These are phyloP conservation scores for Avicennia marina DNA, from an alignment of 257 asterid species.

Conservation along the genomic window DNA sequence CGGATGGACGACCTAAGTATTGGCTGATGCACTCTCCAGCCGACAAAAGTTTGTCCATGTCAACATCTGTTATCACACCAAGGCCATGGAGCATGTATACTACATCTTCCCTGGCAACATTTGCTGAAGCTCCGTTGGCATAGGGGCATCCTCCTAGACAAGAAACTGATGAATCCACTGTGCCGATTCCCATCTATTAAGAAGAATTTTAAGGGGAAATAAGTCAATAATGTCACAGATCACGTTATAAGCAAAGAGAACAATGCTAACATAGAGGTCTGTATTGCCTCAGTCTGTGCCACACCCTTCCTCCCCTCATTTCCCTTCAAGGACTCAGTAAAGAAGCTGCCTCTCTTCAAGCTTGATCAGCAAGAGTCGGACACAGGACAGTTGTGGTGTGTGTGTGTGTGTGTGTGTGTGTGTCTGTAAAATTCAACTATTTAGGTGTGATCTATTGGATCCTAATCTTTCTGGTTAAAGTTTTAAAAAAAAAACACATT, in stretches of 20 bases:
- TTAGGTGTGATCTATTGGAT: no score
- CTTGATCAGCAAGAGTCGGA: no score
- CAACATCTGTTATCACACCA: constrained; percentile 62
- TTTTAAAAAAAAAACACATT: no score
- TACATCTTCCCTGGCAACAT: constrained; percentile 91
- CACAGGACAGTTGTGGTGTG: no score
- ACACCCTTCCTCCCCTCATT: no score
- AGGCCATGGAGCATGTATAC: constrained; percentile 85
- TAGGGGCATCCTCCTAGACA: constrained; percentile 95
- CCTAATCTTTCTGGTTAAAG: no score
- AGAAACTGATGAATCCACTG: constrained; percentile 78
- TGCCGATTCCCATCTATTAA: constrained; percentile 88
- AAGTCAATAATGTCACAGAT: not conserved
- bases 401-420: no score
- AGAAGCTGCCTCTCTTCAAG: no score
- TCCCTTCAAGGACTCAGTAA: no score
- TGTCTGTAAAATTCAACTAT: no score
- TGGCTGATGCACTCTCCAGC: constrained; percentile 75
- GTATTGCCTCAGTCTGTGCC: no score
- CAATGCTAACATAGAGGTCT: not conserved
- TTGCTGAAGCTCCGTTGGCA: constrained; percentile 92
- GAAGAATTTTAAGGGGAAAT: not conserved
- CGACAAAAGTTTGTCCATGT: constrained; percentile 58
- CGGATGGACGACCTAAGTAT: constrained; percentile 57
- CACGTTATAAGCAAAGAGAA: not conserved